Conservation (phyloP, 352 stramenopile species). For the Phytopythium litorale region DNA sequence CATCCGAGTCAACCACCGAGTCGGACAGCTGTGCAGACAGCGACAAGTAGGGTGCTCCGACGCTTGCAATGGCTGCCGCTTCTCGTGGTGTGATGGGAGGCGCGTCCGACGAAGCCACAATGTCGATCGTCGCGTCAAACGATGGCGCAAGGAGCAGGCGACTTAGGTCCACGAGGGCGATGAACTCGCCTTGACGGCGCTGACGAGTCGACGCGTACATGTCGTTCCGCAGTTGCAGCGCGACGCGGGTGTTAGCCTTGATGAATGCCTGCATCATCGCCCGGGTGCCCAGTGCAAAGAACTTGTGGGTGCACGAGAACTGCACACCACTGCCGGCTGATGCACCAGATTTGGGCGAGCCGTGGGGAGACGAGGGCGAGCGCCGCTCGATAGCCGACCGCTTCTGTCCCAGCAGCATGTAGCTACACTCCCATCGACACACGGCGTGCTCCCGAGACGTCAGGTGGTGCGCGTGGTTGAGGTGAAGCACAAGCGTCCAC, state of each 20-base stretch:
- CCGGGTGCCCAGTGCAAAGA: conserved; percentile 39
- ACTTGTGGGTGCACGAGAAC: conserved; percentile 66
- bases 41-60: conserved; percentile 44
- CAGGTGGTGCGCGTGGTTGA: conserved; percentile 65
- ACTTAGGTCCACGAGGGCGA: conserved; percentile 31
- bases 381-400: conserved; percentile 50
- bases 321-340: conserved; percentile 15
- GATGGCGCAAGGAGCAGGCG: conserved; percentile 23
- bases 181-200: conserved; percentile 40
- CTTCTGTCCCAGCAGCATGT: conserved; percentile 50
- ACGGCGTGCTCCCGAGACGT: conserved; percentile 50
- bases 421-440: conserved; percentile 72
- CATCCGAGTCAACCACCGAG: conserved; percentile 28
- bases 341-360: background rate
- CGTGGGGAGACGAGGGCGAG: conserved; percentile 1
- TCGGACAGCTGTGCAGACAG: conserved; percentile 40
- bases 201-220: conserved; percentile 64
- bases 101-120: conserved; percentile 24
- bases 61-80: conserved; percentile 28
- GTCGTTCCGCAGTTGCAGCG: conserved; percentile 59
- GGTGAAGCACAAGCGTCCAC: conserved; percentile 49
- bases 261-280: conserved; percentile 31
- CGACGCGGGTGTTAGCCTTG: conserved; percentile 22
- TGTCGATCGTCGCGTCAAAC: conserved; percentile 53
- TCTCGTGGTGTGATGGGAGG: conserved; percentile 53